Conservation (phyloP, 2,329 filamentous ascomycete genomes). For the Ceratocystis cacaofunesta region DNA sequence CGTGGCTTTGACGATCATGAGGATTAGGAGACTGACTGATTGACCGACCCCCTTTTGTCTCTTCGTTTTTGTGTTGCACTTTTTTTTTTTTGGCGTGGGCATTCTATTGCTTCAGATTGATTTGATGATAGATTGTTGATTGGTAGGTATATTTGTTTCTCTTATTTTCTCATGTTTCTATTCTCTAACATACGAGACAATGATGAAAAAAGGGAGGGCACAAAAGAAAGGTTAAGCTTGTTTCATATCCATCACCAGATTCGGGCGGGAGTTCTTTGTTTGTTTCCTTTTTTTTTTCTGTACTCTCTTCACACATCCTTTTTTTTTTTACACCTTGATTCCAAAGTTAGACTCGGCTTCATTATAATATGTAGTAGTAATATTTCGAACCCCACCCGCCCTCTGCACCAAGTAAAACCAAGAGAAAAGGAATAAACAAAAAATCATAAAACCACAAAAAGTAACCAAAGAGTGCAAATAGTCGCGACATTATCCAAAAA, state of each 20-base stretch:
- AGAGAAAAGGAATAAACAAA: background rate
- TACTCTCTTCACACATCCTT: background rate
- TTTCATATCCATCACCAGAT: constrained; percentile 1
- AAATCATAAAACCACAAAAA: background rate
- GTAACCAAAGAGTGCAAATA: background rate
- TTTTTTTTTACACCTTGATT: too few species aligned
- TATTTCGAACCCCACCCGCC: background rate
- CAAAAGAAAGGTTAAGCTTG: constrained; percentile 2
- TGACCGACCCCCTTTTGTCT: too few species aligned
- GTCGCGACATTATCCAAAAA: background rate
- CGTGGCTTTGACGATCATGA: constrained; percentile 14
- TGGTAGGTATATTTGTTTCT: background rate
- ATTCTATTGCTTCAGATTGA: background rate
- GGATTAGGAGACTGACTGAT: background rate
- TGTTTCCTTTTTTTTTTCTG: background rate
- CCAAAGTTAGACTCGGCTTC: background rate
- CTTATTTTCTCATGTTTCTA: background rate
- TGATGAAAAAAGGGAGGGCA: background rate
- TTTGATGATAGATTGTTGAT: background rate
- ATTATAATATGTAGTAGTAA: constrained; percentile 7
- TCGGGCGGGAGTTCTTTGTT: background rate
- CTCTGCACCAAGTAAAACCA: background rate
- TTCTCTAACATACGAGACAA: background rate
- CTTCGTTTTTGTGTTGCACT: background rate
- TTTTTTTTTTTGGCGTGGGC: background rate